These are phyloP conservation scores for Flaveria brownii DNA, from an alignment of 129 eudicot genomes.

Conservation along the genomic window DNA sequence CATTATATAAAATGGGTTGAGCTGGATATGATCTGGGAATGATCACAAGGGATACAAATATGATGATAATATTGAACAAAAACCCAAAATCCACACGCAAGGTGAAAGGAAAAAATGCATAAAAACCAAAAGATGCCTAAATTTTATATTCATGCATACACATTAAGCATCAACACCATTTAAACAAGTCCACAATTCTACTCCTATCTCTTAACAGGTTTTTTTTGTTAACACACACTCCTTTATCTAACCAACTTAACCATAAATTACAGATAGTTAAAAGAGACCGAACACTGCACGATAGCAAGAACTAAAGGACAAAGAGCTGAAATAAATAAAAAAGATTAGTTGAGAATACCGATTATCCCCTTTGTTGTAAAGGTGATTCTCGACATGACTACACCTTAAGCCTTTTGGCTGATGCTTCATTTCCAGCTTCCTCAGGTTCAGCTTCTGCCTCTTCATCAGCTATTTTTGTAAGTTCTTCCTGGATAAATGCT, in stretches of 20 bases:
- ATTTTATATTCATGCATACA: conserved; percentile 32
- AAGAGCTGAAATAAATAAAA: neutral
- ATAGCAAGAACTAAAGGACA: conserved; percentile 16
- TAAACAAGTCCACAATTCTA: conserved; percentile 22
- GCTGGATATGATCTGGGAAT: no score
- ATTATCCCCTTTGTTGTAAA: neutral
- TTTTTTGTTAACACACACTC: conserved; percentile 16
- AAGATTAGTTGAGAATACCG: conserved; percentile 15
- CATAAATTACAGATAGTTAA: conserved; percentile 28
- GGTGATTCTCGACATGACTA: conserved; percentile 15
- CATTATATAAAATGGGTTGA: neutral
- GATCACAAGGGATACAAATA: no score
- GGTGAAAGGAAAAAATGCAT: conserved; percentile 5
- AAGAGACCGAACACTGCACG: conserved; percentile 20
- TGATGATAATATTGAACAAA: neutral
- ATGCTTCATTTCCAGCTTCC: conserved; percentile 43
- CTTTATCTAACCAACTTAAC: conserved; percentile 32
- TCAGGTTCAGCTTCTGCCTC: conserved; percentile 50
- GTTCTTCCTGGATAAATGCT: conserved; percentile 81
- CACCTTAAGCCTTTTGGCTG: conserved; percentile 16
- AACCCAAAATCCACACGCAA: neutral
- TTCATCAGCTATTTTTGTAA: conserved; percentile 73
- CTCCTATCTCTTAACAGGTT: conserved; percentile 27
- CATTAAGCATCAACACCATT: conserved; percentile 24
- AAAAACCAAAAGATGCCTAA: conserved; percentile 23